Evolutionary conservation across 2,329 filamentous ascomycete genomes (phyloP), one percentile per base, ranked within the genome.

Genomic region (Graphiopsis chlorocephala): DNA sequence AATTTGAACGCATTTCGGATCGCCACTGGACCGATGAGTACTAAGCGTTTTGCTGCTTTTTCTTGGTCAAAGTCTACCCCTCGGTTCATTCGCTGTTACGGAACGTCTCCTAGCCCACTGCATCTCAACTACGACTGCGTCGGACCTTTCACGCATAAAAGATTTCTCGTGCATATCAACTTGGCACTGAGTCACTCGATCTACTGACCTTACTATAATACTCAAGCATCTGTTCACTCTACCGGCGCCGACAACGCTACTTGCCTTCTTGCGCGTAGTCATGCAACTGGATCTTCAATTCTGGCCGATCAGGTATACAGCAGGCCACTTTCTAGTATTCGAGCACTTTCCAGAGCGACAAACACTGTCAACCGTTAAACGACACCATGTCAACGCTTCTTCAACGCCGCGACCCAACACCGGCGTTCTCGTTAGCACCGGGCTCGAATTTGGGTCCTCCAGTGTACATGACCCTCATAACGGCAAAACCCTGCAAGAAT

Each of bases 21-120:
- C 65, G 68, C 11, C 73, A 75, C 48, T 75, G 73, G 73, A 70
- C 73, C 10, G 73, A 75, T 7, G 71, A 74, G 20, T 65, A 63
- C 59, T 69, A 35, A 6, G 14, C 15, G 7, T 28, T 15, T 26
- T 5, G 3, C 48, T 52, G 25, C 23, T 1, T 26, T 1, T 26
- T 10, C 8, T 17, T 25, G 6, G 10, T 26, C 12, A 50, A 28
- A 12, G 1, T 15, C 47, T 26, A 2, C 12, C n/a, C 8, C 35
- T 38, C 6, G 23, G 17, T 50, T 15, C 14, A 50, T 11, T 28
- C 47, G 47, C 25, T 14, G 0, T 1, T 4, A 50, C 8, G 47
- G 15, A 50, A 1, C 23, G 2, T 17, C 23, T 50, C 6, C 4
- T 15, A 50, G 25, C 14, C 14, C 23, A 26, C 14, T 50, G 25